Evolutionary conservation across 495 filamentous ascomycete genomes (phyloP).

Genomic region (Trichocladium uniseriatum): DNA sequence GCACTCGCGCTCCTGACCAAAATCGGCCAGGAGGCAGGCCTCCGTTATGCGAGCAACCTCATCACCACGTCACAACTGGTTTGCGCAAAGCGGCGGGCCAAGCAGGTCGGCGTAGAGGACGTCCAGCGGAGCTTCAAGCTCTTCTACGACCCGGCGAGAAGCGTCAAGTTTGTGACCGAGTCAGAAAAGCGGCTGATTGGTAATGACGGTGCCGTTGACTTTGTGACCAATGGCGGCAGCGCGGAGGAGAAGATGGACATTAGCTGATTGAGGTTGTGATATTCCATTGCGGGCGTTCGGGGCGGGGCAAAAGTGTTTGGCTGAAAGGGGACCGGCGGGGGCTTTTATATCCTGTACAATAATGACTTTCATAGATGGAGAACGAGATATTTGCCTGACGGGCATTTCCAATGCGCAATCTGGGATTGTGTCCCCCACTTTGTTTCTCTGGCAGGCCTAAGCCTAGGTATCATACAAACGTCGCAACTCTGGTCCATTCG

Average conservation of each 20-base stretch:
- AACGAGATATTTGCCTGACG: neutral
- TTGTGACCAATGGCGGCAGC: constrained; percentile 44
- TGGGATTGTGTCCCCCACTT: neutral
- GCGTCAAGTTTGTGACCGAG: constrained; percentile 79
- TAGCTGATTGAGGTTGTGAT: constrained; percentile 22
- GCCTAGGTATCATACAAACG: constrained; percentile 45
- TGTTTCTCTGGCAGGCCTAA: neutral
- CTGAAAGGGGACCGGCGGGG: constrained; percentile 3
- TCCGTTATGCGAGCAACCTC: constrained; percentile 89
- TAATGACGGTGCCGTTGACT: constrained; percentile 67
- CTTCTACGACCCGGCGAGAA: constrained; percentile 82
- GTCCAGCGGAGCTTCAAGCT: constrained; percentile 87
- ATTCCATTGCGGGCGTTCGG: constrained; percentile 16
- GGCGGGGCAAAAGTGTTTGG: constrained; percentile 10
- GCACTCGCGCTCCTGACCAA: constrained; percentile 88
- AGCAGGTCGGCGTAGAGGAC: constrained; percentile 74
- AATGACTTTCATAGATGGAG: constrained; percentile 3
- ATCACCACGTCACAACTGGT: constrained; percentile 88
- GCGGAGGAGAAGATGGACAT: constrained; percentile 80
- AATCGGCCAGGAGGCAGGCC: constrained; percentile 84
- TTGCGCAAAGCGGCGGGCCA: constrained; percentile 62
- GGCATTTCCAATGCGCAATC: neutral
- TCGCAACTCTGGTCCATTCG: constrained; percentile 52
- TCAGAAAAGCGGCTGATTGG: constrained; percentile 92
- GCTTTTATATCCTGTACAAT: constrained; percentile 5